Evolutionary conservation across 192 early-diverging fungal species (phyloP).

Genomic region (Piromyces finnis): DNA sequence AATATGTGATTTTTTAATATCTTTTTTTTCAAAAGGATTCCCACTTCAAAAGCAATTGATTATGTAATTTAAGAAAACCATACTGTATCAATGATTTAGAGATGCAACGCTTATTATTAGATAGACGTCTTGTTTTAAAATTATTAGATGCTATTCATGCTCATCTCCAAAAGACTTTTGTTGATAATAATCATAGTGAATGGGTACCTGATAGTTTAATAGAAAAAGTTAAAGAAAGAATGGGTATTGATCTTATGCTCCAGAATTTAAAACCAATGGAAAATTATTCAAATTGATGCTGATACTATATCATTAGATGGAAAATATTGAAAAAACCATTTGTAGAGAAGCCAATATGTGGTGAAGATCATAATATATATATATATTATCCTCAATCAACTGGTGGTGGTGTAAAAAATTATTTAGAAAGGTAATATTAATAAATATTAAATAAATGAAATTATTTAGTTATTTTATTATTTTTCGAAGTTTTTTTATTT

Average conservation of each 20-base stretch:
- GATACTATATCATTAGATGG: slow-evolving; percentile 57
- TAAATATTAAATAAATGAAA: not conserved
- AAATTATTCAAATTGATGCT: slow-evolving; percentile 22
- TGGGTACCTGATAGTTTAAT: slow-evolving; percentile 26
- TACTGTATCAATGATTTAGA: slow-evolving; percentile 83
- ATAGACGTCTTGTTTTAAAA: slow-evolving; percentile 70
- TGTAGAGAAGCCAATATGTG: slow-evolving; percentile 91
- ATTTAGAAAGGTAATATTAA: slow-evolving; percentile 46
- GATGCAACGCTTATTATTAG: slow-evolving; percentile 73
- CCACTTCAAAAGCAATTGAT: slow-evolving; percentile 79
- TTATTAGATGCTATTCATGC: slow-evolving; percentile 65
- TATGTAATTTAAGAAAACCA: slow-evolving; percentile 66
- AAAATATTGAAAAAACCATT: slow-evolving; percentile 69
- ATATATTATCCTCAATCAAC: slow-evolving; percentile 71
- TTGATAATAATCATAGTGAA: slow-evolving; percentile 49
- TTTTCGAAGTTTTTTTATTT: not conserved
- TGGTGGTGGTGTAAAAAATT: slow-evolving; percentile 64
- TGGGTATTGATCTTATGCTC: slow-evolving; percentile 16
- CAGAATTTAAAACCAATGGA: not conserved
- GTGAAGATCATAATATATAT: slow-evolving; percentile 94
- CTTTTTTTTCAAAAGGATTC: slow-evolving; percentile 88
- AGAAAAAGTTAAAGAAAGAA: slow-evolving; percentile 27
- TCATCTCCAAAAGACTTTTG: slow-evolving; percentile 60
- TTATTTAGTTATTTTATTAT: not conserved
- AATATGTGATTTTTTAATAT: slow-evolving; percentile 84